Percentiles rank a stretch among this genome's conserved stretches.
Evolutionary conservation across 2,329 filamentous ascomycete species (phyloP).

Genomic region (Echinosphaeria canescens): DNA sequence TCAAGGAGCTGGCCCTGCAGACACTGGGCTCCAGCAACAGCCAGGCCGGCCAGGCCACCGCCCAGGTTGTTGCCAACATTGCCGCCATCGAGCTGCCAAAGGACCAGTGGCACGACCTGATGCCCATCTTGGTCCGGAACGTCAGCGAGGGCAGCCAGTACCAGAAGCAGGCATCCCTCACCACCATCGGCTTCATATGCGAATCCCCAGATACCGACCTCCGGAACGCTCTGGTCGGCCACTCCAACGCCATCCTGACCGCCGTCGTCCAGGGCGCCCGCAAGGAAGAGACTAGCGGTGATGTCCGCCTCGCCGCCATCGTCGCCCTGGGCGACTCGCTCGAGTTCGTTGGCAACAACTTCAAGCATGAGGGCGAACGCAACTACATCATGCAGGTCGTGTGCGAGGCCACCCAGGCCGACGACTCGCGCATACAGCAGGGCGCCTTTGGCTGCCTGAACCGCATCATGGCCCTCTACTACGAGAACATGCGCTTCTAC

Average conservation of each 20-base stretch:
- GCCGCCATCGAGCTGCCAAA: conserved; percentile 86
- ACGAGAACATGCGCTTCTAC: conserved; percentile 99
- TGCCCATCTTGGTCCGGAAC: conserved; percentile 76
- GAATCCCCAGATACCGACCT: conserved; percentile 84
- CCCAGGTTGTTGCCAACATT: conserved; percentile 89
- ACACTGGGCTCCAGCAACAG: conserved; percentile 62
- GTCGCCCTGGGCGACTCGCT: conserved; percentile 88
- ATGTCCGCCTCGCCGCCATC: conserved; percentile 85
- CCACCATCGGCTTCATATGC: conserved; percentile 96
- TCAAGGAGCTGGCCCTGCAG: conserved; percentile 80
- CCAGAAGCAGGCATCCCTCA: conserved; percentile 86
- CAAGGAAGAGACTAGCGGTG: conserved; percentile 81
- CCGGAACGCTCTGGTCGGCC: conserved; percentile 54
- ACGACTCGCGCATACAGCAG: conserved; percentile 80
- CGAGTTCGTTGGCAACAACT: conserved; percentile 95
- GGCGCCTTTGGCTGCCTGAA: conserved; percentile 94
- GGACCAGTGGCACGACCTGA: conserved; percentile 82
- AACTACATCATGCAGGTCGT: conserved; percentile 99
- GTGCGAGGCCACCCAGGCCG: conserved; percentile 92
- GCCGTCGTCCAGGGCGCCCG: conserved; percentile 94
- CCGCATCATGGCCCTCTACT: conserved; percentile 96
- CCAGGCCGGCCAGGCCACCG: conserved; percentile 72
- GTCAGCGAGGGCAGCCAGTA: conserved; percentile 71
- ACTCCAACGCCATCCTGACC: conserved; percentile 95
- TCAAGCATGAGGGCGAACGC: conserved; percentile 95